Base-by-base conservation (phyloP, 257 asterid species). In the Solanum sitiens region DNA sequence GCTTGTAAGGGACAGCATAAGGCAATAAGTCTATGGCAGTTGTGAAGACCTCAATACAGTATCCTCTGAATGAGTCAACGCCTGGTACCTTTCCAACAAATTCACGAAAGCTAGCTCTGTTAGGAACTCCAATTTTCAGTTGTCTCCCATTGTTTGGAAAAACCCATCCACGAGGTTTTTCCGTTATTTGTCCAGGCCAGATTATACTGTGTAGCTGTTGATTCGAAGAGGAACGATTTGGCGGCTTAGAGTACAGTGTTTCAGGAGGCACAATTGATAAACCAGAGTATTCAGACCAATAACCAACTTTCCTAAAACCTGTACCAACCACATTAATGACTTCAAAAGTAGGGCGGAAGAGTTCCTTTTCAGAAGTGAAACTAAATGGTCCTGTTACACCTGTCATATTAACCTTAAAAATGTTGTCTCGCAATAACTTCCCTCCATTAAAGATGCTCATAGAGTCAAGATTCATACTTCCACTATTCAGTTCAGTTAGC, bases 111-210 rank as follows among this genome's bases (percentile, higher is more conserved):
- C 95, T 91, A n/a, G 85, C 93, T 33, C 95, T 90, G 21, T 86
- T 84, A 15, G 98, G 96, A 7, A 94, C 94, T 39, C 94, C 98
- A 39, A 94, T 91, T 88, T 32, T 91, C 85, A 93, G 67, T 27
- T 90, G 87, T 86, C 92, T 92, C 63, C 93, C 94, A 30, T 90
- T 92, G 27, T 87, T 87, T 0, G 95, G 95, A 32, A 93, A 91
- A 89, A 90, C 95, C 98, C 98, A 94, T 10, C 98, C 96, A 18
- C 95, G 91, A 23, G 98, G 98, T 72, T 84, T 92, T 25, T 61
- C 37, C 18, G 87, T 82, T 25, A 91, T 86, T 86, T 89, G 90
- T 40, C 98, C 98, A 1, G 98, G 98, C 98, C 98, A 93, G 25
- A 93, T 86, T 11, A 89, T 92, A 59, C 67, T 59, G 37, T 83